Percentiles rank a stretch among this genome's conserved stretches.
Evolutionary conservation across 352 stramenopile genomes (phyloP).

Genomic region (Bremia lactucae): DNA sequence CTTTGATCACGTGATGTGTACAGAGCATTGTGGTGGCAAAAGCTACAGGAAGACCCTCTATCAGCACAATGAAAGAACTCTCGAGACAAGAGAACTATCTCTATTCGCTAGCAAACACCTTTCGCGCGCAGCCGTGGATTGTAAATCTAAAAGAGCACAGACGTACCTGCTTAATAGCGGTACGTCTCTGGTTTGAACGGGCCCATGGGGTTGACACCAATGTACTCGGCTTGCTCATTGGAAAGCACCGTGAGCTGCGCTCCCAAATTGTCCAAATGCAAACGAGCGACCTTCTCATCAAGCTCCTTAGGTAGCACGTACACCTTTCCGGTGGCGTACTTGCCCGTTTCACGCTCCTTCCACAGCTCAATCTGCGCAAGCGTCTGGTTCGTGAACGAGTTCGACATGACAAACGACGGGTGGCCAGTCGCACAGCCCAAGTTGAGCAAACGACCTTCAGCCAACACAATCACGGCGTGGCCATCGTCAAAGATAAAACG

Average conservation of each 20-base stretch:
- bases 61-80: conserved; percentile 29
- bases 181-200: conserved; percentile 98
- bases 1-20: conserved; percentile 7
- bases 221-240: conserved; percentile 96
- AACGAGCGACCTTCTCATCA: conserved; percentile 96
- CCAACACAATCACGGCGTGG: conserved; percentile 95
- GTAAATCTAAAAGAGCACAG: no score
- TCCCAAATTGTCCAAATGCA: conserved; percentile 93
- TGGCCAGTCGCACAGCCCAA: conserved; percentile 97
- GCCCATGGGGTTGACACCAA: conserved; percentile 88
- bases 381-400: conserved; percentile 99
- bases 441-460: conserved; percentile 97
- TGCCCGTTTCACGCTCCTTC: conserved; percentile 90
- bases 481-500: conserved; percentile 94
- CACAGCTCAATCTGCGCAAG: conserved; percentile 98
- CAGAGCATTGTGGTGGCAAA: conserved; percentile 26
- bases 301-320: conserved; percentile 98
- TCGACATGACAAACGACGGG: conserved; percentile 99
- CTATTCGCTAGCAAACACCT: conserved; percentile 11
- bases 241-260: conserved; percentile 92
- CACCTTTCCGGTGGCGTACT: conserved; percentile 94
- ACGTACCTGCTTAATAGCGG: conserved; percentile 91
- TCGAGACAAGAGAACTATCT: conserved; percentile 9
- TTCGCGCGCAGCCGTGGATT: no score
- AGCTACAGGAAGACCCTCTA: conserved; percentile 12